Conservation (phyloP, 345 rosid species). For the Syzygium aqueum region DNA sequence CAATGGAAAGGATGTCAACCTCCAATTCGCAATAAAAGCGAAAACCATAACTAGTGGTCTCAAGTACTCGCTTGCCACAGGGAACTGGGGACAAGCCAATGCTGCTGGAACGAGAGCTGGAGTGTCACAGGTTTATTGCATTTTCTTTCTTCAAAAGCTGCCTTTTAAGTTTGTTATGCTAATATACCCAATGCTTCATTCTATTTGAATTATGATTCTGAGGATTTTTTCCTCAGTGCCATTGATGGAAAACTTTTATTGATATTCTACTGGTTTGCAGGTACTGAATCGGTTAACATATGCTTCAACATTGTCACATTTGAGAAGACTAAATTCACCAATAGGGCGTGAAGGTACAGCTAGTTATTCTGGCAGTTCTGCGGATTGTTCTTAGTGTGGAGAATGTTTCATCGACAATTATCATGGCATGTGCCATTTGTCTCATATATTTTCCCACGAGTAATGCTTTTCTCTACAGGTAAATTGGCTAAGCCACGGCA, state of each 20-base stretch:
- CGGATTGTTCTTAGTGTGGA: neutral
- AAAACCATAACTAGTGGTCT: constrained; percentile 97
- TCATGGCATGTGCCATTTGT: neutral
- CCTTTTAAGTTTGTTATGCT: neutral
- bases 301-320: constrained; percentile 92
- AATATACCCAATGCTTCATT: neutral
- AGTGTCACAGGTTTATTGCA: constrained; percentile 77
- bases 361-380: neutral
- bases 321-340: constrained; percentile 95
- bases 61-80: constrained; percentile 96
- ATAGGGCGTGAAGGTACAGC: constrained; percentile 93
- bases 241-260: neutral
- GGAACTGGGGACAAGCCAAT: constrained; percentile 99
- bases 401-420: neutral
- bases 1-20: constrained; percentile 92
- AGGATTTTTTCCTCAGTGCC: neutral
- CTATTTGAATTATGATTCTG: neutral
- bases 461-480: constrained; percentile 34
- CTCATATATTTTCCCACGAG: neutral
- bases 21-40: constrained; percentile 94
- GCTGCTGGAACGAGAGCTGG: constrained; percentile 99
- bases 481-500: constrained; percentile 98
- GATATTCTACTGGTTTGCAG: constrained; percentile 20
- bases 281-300: constrained; percentile 93
- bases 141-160: neutral